A percentile compares a stretch with the other conserved stretches of the same genome.
These are phyloP conservation scores for Fagopyrum esculentum DNA, from an alignment of 148 eudicot species.

Conservation along the genomic window DNA sequence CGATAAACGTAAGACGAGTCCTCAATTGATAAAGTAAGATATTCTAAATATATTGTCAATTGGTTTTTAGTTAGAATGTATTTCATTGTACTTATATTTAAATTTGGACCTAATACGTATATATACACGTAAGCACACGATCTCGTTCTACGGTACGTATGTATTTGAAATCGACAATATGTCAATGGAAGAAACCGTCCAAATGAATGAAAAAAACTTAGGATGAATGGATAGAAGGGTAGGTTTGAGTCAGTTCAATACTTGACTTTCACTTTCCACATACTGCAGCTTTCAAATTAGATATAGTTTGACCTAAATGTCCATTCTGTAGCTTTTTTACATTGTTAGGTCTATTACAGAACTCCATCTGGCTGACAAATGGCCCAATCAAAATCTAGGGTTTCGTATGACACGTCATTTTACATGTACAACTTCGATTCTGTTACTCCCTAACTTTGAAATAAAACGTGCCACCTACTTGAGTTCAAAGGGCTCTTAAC, in stretches of 20 bases:
- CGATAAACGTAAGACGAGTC: too few species aligned
- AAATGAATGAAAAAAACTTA: background rate
- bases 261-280: slow-evolving; percentile 1
- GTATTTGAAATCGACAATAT: too few species aligned
- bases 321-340: background rate
- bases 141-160: too few species aligned
- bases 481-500: background rate
- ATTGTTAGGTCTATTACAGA: slow-evolving; percentile 4
- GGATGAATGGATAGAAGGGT: background rate
- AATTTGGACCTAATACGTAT: too few species aligned
- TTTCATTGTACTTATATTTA: too few species aligned
- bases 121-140: too few species aligned
- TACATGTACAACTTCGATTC: background rate
- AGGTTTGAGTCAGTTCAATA: slow-evolving; percentile 1
- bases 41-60: too few species aligned
- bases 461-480: background rate
- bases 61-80: too few species aligned
- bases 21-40: too few species aligned
- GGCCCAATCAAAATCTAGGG: slow-evolving; percentile 1
- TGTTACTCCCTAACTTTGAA: background rate
- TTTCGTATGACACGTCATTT: background rate
- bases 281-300: background rate
- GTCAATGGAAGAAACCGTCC: too few species aligned
- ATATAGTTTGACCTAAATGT: background rate
- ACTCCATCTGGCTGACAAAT: background rate